Conservation (phyloP, 116 monocot species). For the Cymodocea nodosa region DNA sequence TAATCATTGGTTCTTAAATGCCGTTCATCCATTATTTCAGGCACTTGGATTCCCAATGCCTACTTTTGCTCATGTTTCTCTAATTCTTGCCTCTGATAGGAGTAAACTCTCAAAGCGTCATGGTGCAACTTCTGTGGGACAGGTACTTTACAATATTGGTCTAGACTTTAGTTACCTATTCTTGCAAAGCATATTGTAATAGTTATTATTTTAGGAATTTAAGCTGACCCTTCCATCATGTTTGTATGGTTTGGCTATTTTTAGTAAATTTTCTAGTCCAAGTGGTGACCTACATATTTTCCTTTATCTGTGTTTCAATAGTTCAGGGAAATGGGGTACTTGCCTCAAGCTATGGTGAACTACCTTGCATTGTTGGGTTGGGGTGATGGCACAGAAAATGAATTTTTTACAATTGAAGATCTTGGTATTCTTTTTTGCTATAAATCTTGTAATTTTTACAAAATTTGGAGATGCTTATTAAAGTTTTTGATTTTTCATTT, state of each 20-base stretch:
- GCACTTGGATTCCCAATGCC: conserved; percentile 92
- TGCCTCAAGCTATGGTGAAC: conserved; percentile 94
- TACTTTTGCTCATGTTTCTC: conserved; percentile 91
- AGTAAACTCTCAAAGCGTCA: conserved; percentile 98
- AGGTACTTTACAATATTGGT: conserved; percentile 22
- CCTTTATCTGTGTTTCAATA: conserved; percentile 7
- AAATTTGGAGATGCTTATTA: background rate
- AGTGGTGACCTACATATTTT: background rate
- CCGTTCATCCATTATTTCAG: conserved; percentile 12
- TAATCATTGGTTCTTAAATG: background rate
- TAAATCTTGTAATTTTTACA: background rate
- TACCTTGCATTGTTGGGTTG: conserved; percentile 92
- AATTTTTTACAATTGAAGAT: conserved; percentile 82
- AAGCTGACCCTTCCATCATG: background rate
- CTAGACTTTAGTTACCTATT: background rate
- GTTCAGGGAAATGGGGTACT: conserved; percentile 95
- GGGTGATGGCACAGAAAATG: conserved; percentile 99
- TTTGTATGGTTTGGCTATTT: background rate
- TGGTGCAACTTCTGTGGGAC: conserved; percentile 97
- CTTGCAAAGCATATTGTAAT: background rate
- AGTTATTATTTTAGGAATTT: background rate
- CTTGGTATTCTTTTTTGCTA: conserved; percentile 31
- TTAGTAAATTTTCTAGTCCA: too few relatives aligned
- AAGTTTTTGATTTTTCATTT: background rate
- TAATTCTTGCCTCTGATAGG: conserved; percentile 94